phyloP scores from a whole-genome alignment of 2,329 filamentous ascomycete genomes.

The Monosporascus sp. region DNA sequence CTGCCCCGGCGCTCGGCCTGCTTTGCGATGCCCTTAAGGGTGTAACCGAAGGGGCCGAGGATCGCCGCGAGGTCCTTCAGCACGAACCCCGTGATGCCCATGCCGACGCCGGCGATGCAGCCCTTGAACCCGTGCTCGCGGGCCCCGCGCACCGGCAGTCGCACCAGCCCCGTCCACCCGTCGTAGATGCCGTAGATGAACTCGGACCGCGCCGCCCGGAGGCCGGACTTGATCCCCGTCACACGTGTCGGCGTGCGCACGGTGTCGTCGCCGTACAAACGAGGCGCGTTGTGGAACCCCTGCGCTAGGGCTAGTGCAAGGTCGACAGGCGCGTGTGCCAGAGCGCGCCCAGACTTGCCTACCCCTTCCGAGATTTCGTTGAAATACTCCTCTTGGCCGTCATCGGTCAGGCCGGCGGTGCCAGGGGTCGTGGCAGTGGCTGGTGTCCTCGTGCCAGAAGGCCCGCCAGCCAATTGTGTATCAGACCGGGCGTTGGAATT shows the following conservation, averaged over 20 bases:
- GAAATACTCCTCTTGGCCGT: constrained; percentile 37
- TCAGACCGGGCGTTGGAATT: background rate
- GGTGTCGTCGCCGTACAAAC: constrained; percentile 65
- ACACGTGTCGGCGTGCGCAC: constrained; percentile 59
- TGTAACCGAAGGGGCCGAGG: constrained; percentile 55
- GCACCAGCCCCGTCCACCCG: constrained; percentile 57
- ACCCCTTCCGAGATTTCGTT: constrained; percentile 49
- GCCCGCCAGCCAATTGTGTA: background rate
- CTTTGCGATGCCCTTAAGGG: constrained; percentile 59
- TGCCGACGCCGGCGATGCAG: constrained; percentile 47
- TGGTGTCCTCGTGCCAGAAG: background rate
- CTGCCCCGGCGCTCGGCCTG: constrained; percentile 49
- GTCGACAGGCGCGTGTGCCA: constrained; percentile 55
- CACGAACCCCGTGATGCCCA: constrained; percentile 58
- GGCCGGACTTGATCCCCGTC: constrained; percentile 59
- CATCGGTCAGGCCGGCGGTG: constrained; percentile 19
- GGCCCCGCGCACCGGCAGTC: constrained; percentile 53
- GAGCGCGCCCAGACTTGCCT: constrained; percentile 43
- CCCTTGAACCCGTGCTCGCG: constrained; percentile 51
- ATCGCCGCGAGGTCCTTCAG: constrained; percentile 61
- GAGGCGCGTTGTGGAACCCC: constrained; percentile 66
- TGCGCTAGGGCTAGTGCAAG: constrained; percentile 58
- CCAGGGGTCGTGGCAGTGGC: constrained; percentile 19
- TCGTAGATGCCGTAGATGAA: constrained; percentile 61
- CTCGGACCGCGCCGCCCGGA: constrained; percentile 56